phyloP scores from a whole-genome alignment of 495 filamentous ascomycete species.

The Aspergillus carlsbadensis region DNA sequence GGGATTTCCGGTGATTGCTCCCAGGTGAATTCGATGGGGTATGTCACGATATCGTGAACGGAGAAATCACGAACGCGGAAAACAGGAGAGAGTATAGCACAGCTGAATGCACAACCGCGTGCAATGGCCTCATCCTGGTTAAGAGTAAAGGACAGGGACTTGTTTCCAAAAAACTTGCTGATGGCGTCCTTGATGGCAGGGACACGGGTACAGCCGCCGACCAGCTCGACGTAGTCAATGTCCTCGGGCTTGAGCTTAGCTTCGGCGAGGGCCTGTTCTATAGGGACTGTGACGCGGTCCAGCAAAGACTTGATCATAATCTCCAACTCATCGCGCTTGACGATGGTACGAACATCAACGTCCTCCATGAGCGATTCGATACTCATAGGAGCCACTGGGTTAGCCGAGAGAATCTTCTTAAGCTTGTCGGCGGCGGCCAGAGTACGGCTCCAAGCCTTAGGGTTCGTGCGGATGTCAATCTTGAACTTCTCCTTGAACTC shows the following conservation, averaged over 20 bases:
- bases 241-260: conserved; percentile 87
- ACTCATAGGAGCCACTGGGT: conserved; percentile 88
- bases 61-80: conserved; percentile 99
- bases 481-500: conserved; percentile 94
- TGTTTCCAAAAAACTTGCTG: conserved; percentile 78
- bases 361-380: conserved; percentile 99
- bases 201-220: conserved; percentile 93
- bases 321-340: conserved; percentile 95
- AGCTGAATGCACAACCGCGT: conserved; percentile 95
- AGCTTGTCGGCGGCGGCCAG: conserved; percentile 89
- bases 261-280: conserved; percentile 90
- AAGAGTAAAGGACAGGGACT: conserved; percentile 89
- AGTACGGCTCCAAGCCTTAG: conserved; percentile 85
- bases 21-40: conserved; percentile 99
- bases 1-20: conserved; percentile 98
- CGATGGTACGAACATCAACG: conserved; percentile 80
- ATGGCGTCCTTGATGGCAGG: conserved; percentile 89
- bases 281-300: conserved; percentile 64
- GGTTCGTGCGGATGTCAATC: conserved; percentile 84
- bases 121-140: conserved; percentile 99
- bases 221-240: conserved; percentile 91
- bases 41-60: conserved; percentile 94
- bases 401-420: conserved; percentile 98
- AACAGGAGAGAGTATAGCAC: conserved; percentile 94
- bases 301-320: conserved; percentile 83